Evolutionary conservation across 768 basidiomycete genomes (phyloP), one percentile per base, ranked within the genome.

Genomic region (Exsudoporus frostii): DNA sequence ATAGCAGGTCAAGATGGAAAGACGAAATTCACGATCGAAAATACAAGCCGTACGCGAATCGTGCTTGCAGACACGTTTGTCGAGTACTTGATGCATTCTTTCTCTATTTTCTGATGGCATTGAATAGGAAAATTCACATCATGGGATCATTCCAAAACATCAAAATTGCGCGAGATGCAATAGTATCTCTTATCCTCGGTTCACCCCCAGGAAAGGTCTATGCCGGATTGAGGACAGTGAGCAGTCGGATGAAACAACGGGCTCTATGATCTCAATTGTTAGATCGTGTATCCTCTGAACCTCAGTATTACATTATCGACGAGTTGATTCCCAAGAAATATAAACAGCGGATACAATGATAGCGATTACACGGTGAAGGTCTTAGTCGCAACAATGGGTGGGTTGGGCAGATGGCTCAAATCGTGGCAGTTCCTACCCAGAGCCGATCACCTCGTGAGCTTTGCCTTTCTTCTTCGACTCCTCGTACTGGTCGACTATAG

Each of bases 1-100:
- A 98, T 99, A 67, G 97, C 97, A 11, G 97, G 97, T 5, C 94
- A 99, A 68, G 94, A 97, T 57, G 97, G 97, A 40, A 98, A 98
- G 75, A 98, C 95, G 11, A 95, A 97, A 69, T 98, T 98, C 70
- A 94, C 95, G 2, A 98, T 99, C 50, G 97, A 99, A 76, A 99
- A 98, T 64, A 83, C 94, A 3, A 95, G 88, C 60, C 82, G 96
- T 52, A 99, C 97, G 25, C 88, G 97, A n/a, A 98, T 99, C 51
- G 92, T 99, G 42, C 83, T 99, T 38, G 97, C 97, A 11, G 97
- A 99, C 68, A 94, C 93, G 95, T 95, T 65, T 50, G 90, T 82
- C 19, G 14, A 15, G 24, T 50, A 20, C 50, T 24, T 39, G 9
- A 25, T 20, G 9, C 25, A 9, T 29, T 29, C 39, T 5, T 48